phyloP scores from a whole-genome alignment of 1,284 basidiomycete genomes.

The Leccinum fuscescens region DNA sequence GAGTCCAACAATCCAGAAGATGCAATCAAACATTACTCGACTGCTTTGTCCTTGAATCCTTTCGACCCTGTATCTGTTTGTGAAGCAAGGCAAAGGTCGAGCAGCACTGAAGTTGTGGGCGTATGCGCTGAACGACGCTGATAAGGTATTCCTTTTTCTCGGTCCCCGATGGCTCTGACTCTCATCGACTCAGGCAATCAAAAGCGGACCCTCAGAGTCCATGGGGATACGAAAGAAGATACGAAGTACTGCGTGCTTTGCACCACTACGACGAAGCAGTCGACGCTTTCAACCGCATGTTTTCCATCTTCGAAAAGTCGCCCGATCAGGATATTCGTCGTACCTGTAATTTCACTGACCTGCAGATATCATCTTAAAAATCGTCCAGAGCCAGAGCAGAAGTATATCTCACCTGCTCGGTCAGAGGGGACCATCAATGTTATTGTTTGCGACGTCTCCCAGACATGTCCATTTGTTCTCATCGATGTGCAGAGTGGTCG shows the following conservation, averaged over 20 bases:
- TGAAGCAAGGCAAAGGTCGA: conserved; percentile 12
- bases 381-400: neutral
- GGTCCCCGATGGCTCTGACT: neutral
- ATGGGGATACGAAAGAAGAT: conserved; percentile 6
- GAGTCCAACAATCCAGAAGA: too few relatives aligned
- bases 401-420: neutral
- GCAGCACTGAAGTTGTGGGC: neutral
- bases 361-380: too few relatives aligned
- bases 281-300: neutral
- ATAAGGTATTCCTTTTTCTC: neutral
- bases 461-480: conserved; percentile 3
- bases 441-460: neutral
- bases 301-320: conserved; percentile 1
- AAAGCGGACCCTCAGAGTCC: neutral
- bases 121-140: conserved; percentile 3
- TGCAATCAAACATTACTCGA: neutral
- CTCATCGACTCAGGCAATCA: neutral
- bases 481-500: conserved; percentile 12
- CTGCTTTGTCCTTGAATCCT: conserved; percentile 2
- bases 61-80: conserved; percentile 4
- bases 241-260: conserved; percentile 3
- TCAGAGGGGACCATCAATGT: neutral
- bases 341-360: neutral
- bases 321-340: neutral
- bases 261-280: conserved; percentile 9